Evolutionary conservation across 2,329 filamentous ascomycete genomes (phyloP), one percentile per base, ranked within the genome.

Genomic region (Calonectria naviculata): DNA sequence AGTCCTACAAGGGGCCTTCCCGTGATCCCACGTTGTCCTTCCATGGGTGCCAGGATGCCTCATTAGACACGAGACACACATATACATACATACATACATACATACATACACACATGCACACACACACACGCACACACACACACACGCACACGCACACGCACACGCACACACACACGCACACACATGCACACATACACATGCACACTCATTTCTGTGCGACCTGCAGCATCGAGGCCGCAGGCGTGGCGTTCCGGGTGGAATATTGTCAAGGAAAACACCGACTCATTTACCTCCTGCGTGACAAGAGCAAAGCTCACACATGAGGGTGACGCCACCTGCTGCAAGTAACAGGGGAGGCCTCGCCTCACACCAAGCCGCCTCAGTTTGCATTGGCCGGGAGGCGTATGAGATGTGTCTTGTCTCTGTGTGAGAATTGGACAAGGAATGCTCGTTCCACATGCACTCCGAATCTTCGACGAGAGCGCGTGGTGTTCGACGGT

Each of bases 21-120:
- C 68, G 74, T 78, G 72, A 76, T 74, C 61, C 68, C 73, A 76
- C 68, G 72, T 73, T 77, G 70, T 78, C 72, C 68, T 70, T 68
- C 67, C 71, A 49, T 54, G 28, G 38, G 54, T 38, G 41, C 42
- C 62, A 62, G 36, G 36, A 36, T 36, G 46, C 41, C 65, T 66
- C 24, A 52, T 31, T 36, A 10, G 26, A 63, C 44, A 41, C 38
- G 21, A 70, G 38, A 36, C 68, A 46, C 63, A 31, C 47, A 65
- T 29, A 49, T 29, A 26, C 38, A 36, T 44, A 70, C 28, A 44
- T 38, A 29, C 29, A 46, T 24, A 58, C 21, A 68, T 13, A 34
- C 44, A 70, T 36, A 29, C 29, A 26, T 24, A 15, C 34, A 46
- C 36, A 31, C 38, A 28, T 49, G 21, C 34, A 46, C 46, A 44